These are phyloP conservation scores for Trichoderma koningii DNA, from an alignment of 2,329 filamentous ascomycete species.

Conservation along the genomic window DNA sequence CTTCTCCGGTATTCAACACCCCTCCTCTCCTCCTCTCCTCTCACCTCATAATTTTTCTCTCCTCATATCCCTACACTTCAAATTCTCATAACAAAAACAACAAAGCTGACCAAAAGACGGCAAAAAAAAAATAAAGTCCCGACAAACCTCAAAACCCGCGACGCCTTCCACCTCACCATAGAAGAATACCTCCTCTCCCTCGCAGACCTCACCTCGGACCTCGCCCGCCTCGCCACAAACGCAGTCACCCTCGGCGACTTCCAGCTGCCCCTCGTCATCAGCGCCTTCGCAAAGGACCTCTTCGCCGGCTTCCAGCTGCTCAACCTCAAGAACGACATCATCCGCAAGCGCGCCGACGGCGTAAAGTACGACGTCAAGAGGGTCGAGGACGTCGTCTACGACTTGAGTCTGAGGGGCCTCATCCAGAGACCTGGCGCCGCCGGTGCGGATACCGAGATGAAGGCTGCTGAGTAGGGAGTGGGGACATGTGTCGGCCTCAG, in stretches of 20 bases:
- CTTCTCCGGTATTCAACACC: conserved; percentile 62
- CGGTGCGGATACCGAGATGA: conserved; percentile 42
- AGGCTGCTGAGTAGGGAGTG: conserved; percentile 31
- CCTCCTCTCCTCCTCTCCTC: not conserved
- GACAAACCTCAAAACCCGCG: conserved; percentile 84
- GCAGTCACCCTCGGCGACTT: conserved; percentile 87
- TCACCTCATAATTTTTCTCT: not conserved
- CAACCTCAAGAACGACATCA: conserved; percentile 92
- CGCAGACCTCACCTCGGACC: conserved; percentile 84
- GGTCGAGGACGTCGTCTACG: conserved; percentile 97
- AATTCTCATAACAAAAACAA: not conserved
- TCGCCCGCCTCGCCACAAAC: conserved; percentile 89
- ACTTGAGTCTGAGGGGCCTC: conserved; percentile 83
- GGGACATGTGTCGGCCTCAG: too few relatives aligned
- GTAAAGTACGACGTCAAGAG: conserved; percentile 99
- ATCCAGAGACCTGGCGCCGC: conserved; percentile 54
- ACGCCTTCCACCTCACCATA: conserved; percentile 92
- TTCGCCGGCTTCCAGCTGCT: conserved; percentile 96
- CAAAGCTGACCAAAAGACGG: not conserved
- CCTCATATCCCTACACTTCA: too few relatives aligned
- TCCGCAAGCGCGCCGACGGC: conserved; percentile 84
- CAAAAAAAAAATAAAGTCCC: conserved; percentile 60
- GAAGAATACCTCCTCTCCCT: conserved; percentile 94
- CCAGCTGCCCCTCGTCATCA: conserved; percentile 80
- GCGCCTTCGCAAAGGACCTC: conserved; percentile 89